Conservation (phyloP, 2,329 filamentous ascomycete species). For the Clonostachys byssicola region DNA sequence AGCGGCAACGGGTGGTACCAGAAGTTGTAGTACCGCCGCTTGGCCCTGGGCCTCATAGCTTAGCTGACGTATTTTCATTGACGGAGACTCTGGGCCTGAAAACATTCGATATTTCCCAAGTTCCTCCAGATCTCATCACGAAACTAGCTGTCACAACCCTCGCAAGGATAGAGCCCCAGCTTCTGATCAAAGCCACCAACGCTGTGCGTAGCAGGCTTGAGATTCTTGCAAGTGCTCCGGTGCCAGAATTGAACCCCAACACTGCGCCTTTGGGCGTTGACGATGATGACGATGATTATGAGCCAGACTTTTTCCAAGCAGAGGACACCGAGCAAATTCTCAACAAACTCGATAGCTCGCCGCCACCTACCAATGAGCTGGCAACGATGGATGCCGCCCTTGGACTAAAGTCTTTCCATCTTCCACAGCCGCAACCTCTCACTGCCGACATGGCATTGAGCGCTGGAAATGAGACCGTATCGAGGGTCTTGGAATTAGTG, state of each 20-base stretch:
- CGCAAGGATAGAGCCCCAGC: conserved; percentile 62
- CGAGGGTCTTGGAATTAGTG: conserved; percentile 76
- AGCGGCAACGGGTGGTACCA: conserved; percentile 62
- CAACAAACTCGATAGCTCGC: conserved; percentile 70
- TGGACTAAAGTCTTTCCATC: conserved; percentile 71
- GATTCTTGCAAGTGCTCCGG: conserved; percentile 36
- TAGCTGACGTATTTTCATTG: conserved; percentile 83
- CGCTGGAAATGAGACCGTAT: conserved; percentile 70
- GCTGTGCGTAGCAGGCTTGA: conserved; percentile 48
- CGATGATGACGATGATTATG: conserved; percentile 82
- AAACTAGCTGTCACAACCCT: conserved; percentile 81
- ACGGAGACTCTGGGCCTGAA: conserved; percentile 68
- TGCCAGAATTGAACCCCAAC: conserved; percentile 47
- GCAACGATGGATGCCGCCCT: conserved; percentile 35
- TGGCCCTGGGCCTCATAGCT: conserved; percentile 69
- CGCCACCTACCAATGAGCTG: conserved; percentile 36
- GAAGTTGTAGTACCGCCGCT: conserved; percentile 62
- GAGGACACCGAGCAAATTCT: conserved; percentile 75
- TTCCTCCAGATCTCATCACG: conserved; percentile 72
- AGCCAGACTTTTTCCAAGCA: conserved; percentile 76
- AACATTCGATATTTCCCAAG: conserved; percentile 76
- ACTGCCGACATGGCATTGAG: conserved; percentile 68
- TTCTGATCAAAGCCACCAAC: conserved; percentile 70
- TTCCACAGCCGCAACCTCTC: conserved; percentile 73
- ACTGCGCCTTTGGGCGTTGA: conserved; percentile 61